Evolutionary conservation across 169 alveolate genomes (phyloP).

Genomic region (Cryptosporidium ryanae): DNA sequence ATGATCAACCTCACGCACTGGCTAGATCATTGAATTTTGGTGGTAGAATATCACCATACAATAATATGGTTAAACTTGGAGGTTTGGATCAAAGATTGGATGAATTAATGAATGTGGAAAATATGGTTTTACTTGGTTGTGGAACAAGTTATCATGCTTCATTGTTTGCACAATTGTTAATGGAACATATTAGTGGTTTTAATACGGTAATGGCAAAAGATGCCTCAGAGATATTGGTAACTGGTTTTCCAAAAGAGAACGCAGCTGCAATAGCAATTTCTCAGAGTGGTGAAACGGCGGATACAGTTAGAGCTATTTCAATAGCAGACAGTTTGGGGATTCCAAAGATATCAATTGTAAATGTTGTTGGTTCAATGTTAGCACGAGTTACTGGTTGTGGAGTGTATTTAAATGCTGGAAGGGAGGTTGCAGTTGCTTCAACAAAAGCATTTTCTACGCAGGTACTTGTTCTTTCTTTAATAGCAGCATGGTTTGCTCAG

Average conservation of each 20-base stretch:
- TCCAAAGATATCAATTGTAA: conserved; percentile 89
- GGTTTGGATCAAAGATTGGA: conserved; percentile 86
- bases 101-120: conserved; percentile 81
- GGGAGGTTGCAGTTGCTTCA: conserved; percentile 97
- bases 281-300: conserved; percentile 98
- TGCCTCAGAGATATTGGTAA: conserved; percentile 86
- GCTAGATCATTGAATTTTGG: conserved; percentile 87
- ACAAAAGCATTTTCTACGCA: conserved; percentile 96
- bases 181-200: conserved; percentile 87
- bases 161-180: conserved; percentile 87
- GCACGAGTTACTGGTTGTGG: conserved; percentile 93
- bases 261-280: conserved; percentile 92
- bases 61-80: conserved; percentile 85
- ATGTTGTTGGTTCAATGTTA: conserved; percentile 90
- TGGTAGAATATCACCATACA: conserved; percentile 82
- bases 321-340: conserved; percentile 85
- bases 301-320: conserved; percentile 85
- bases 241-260: conserved; percentile 78
- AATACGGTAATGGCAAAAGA: conserved; percentile 89
- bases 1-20: conserved; percentile 87
- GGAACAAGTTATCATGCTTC: conserved; percentile 94
- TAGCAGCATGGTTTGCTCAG: conserved; percentile 89
- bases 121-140: conserved; percentile 91
- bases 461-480: conserved; percentile 85
- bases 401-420: conserved; percentile 95